Percentiles rank a stretch among this genome's conserved stretches.
phyloP scores from a whole-genome alignment of 306 rosid species.

The Oemleria cerasiformis region DNA sequence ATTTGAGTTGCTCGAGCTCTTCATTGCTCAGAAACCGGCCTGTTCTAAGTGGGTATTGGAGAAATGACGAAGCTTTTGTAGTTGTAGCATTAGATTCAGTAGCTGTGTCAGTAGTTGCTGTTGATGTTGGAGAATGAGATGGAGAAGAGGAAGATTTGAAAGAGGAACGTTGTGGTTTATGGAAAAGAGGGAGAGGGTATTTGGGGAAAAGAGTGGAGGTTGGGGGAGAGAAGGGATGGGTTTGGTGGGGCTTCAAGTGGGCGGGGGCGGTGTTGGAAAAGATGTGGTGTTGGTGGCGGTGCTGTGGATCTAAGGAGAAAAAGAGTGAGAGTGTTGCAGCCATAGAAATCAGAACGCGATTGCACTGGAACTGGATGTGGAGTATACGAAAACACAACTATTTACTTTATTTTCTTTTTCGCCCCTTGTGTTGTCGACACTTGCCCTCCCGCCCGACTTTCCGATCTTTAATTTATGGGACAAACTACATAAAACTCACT shows the following conservation, averaged over 20 bases:
- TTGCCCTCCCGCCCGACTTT: background rate
- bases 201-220: conserved; percentile 23
- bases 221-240: conserved; percentile 14
- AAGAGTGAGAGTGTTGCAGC: conserved; percentile 52
- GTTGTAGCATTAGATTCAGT: background rate
- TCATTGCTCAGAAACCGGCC: conserved; percentile 59
- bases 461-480: no score
- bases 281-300: conserved; percentile 20
- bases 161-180: conserved; percentile 13
- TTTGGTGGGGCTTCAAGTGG: conserved; percentile 1
- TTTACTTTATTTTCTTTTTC: background rate
- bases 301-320: conserved; percentile 47
- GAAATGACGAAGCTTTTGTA: conserved; percentile 18
- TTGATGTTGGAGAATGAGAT: conserved; percentile 14
- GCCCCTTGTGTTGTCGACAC: background rate
- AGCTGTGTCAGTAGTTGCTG: conserved; percentile 10
- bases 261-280: no score
- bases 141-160: conserved; percentile 48
- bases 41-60: conserved; percentile 47
- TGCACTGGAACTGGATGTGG: background rate
- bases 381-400: background rate
- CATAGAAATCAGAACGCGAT: conserved; percentile 33
- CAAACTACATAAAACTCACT: no score
- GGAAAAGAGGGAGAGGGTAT: conserved; percentile 29
- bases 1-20: conserved; percentile 54